These are phyloP conservation scores for Neocatenulostroma microsporum DNA, from an alignment of 2,329 filamentous ascomycete genomes.

Conservation along the genomic window DNA sequence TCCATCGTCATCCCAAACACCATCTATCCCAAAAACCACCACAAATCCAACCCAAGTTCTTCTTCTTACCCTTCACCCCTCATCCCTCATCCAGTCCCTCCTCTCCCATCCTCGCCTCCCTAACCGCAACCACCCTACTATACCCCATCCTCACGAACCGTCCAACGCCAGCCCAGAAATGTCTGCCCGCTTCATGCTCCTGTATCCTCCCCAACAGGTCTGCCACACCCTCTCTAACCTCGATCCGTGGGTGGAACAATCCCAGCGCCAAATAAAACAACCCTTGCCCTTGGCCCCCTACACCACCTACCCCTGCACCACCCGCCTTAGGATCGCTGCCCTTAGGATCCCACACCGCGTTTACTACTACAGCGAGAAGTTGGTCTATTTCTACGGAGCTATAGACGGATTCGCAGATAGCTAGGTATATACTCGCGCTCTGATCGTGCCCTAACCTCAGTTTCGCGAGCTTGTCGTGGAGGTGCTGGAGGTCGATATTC, in stretches of 20 bases:
- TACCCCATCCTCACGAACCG: constrained; percentile 84
- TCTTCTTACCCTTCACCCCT: no score
- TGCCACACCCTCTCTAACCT: constrained; percentile 69
- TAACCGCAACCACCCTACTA: constrained; percentile 57
- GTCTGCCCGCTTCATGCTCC: constrained; percentile 80
- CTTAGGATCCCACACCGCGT: constrained; percentile 25
- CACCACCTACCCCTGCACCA: constrained; percentile 7
- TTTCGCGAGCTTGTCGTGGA: constrained; percentile 82
- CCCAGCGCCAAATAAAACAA: constrained; percentile 88
- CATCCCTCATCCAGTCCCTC: no score
- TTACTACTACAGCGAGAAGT: constrained; percentile 27
- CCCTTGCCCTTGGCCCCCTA: constrained; percentile 46
- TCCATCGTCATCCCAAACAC: no score
- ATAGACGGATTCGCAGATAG: constrained; percentile 58
- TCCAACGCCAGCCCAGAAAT: constrained; percentile 84
- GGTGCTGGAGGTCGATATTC: constrained; percentile 79
- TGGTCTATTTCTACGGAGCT: constrained; percentile 72
- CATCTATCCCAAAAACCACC: no score
- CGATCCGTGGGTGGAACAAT: constrained; percentile 78
- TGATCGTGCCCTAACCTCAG: constrained; percentile 69
- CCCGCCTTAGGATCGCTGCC: no score
- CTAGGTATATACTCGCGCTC: constrained; percentile 79
- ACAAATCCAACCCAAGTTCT: no score
- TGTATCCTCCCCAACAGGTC: constrained; percentile 74
- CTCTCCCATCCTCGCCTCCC: constrained; percentile 18